Evolutionary conservation across 805 yeast genomes (phyloP), one percentile per base, ranked within the genome.

Genomic region (Lipomyces japonicus): DNA sequence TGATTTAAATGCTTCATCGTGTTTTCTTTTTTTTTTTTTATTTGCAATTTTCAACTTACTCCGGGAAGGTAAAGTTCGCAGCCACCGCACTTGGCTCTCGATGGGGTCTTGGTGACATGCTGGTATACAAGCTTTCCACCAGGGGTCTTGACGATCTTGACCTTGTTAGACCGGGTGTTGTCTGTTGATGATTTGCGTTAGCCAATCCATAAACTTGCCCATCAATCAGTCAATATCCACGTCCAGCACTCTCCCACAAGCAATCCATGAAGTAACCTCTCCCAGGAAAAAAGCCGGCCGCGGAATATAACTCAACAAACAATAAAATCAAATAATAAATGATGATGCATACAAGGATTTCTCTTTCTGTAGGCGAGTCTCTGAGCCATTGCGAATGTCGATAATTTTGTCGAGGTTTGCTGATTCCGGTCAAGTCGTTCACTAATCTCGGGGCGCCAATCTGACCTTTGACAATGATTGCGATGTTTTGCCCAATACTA

Each of bases 131-230:
- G 84, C 77, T 84, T 85, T 74, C 97, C 97, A 83, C 99, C 99
- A 77, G 99, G 98, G 78, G 99, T 93, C 87, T 91, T 93, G 70
- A 91, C 95, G 77, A 91, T 95, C 90, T 86, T 91, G 82, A 93
- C 91, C 82, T 86, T 87, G 96, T 93, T 93, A 69, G 98, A 93
- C 78, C 84, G 85, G 84, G 98, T 90, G 95, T 93, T 93, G 96
- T 89, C 95, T 86, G 40, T 32, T 26, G 16, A 39, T 51, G 56
- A 68, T 71, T 71, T 69, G 68, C 71, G 65, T 71, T 50, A 50
- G 51, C 42, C 23, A 36, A 36, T 36, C 39, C 12, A 14, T 28
- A 14, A 10, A 14, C 10, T 28, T 74, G 75, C 64, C 73, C 75
- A 56, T 76, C 76, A 58, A 71, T 67, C 66, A 71, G 70, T 66